A percentile compares a stretch with the other conserved stretches of the same genome.
phyloP scores from a whole-genome alignment of 805 yeast genomes.

The Wickerhamomyces bovis region DNA sequence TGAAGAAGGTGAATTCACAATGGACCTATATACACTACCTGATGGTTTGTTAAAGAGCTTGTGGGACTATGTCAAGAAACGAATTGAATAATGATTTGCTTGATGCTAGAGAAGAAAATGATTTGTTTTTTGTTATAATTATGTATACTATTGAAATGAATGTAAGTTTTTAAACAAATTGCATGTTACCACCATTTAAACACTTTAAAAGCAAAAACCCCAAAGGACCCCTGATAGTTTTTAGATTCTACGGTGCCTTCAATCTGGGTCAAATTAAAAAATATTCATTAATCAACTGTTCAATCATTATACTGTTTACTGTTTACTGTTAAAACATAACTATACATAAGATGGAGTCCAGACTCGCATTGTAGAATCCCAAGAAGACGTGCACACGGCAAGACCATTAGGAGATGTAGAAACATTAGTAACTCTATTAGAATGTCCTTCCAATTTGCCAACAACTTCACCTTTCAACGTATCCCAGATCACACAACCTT shows the following conservation, averaged over 20 bases:
- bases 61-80: conserved; percentile 89
- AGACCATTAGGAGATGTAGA: conserved; percentile 66
- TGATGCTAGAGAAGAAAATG: neutral
- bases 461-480: conserved; percentile 56
- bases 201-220: no score
- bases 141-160: neutral
- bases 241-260: no score
- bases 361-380: conserved; percentile 69
- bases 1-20: conserved; percentile 94
- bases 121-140: conserved; percentile 6
- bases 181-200: no score
- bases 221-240: no score
- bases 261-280: no score
- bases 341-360: conserved; percentile 42
- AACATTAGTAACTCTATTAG: conserved; percentile 56
- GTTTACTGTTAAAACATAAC: neutral
- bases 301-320: no score
- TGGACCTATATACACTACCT: conserved; percentile 91
- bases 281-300: neutral
- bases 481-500: conserved; percentile 77
- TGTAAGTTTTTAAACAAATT: no score
- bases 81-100: conserved; percentile 29
- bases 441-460: conserved; percentile 62
- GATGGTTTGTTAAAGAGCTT: conserved; percentile 84
- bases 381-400: conserved; percentile 71